Conservation (phyloP, 345 rosid genomes). For the Erysimum cheiranthoides region DNA sequence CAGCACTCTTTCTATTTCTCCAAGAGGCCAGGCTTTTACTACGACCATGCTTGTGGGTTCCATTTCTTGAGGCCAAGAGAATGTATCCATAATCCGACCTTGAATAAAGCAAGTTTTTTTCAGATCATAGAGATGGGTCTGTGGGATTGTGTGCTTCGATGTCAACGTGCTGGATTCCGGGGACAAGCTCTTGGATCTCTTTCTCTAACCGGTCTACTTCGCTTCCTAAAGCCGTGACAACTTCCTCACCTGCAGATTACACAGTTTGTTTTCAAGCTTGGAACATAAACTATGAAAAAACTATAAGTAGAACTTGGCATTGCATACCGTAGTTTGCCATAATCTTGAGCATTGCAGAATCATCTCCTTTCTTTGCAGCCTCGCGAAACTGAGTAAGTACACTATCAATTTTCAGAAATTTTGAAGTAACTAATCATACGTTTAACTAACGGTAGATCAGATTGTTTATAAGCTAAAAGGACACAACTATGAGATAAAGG, state of each 20-base stretch:
- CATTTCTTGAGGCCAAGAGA: slow-evolving; percentile 22
- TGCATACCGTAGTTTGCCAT: slow-evolving; percentile 87
- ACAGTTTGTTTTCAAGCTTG: neutral
- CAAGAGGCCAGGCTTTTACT: slow-evolving; percentile 8
- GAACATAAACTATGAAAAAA: slow-evolving; percentile 5
- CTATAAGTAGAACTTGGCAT: slow-evolving; percentile 2
- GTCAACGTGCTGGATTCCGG: slow-evolving; percentile 95
- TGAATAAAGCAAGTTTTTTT: neutral
- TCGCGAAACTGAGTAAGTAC: slow-evolving; percentile 68
- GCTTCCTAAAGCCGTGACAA: slow-evolving; percentile 94
- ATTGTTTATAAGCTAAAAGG: slow-evolving; percentile 7
- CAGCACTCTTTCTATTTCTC: slow-evolving; percentile 13
- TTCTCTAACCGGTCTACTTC: slow-evolving; percentile 97
- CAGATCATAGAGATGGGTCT: slow-evolving; percentile 48
- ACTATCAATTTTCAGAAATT: slow-evolving; percentile 32
- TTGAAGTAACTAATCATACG: slow-evolving; percentile 6
- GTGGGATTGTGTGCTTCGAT: slow-evolving; percentile 96
- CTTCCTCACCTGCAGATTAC: slow-evolving; percentile 81
- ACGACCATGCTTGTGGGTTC: slow-evolving; percentile 8
- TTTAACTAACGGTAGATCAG: neutral
- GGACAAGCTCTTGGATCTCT: slow-evolving; percentile 95
- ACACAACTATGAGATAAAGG: neutral
- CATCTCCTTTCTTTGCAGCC: slow-evolving; percentile 69
- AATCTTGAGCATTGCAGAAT: slow-evolving; percentile 66
- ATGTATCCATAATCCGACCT: slow-evolving; percentile 19